phyloP scores from a whole-genome alignment of 768 basidiomycete species.

The Pisolithus marmoratus region DNA sequence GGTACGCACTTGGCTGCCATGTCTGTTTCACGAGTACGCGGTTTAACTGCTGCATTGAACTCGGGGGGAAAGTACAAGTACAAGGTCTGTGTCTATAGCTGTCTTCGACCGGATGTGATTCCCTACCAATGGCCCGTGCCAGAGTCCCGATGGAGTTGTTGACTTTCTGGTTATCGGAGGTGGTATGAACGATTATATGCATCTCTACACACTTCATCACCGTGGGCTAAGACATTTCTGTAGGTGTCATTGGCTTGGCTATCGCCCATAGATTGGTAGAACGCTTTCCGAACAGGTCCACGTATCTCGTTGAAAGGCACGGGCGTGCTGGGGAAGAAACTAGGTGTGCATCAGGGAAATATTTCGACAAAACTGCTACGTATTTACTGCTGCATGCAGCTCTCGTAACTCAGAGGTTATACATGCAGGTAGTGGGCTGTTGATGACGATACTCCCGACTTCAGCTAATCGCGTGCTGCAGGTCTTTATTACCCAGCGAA shows the following conservation, averaged over 20 bases:
- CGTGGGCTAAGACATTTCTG: background rate
- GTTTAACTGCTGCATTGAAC: constrained; percentile 58
- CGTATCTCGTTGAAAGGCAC: constrained; percentile 79
- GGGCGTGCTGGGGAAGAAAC: constrained; percentile 75
- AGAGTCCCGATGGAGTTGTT: constrained; percentile 65
- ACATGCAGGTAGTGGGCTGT: constrained; percentile 59
- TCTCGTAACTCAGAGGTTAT: constrained; percentile 95
- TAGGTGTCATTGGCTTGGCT: constrained; percentile 82
- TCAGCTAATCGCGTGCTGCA: constrained; percentile 18
- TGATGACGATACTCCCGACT: background rate
- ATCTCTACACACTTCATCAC: background rate
- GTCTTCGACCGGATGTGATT: background rate
- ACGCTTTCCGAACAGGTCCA: constrained; percentile 61
- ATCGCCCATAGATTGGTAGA: constrained; percentile 70
- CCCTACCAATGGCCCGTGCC: background rate
- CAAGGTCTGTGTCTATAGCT: constrained; percentile 40
- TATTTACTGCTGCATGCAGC: constrained; percentile 32
- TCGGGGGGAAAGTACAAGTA: constrained; percentile 51
- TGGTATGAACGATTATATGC: constrained; percentile 37
- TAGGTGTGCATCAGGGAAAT: constrained; percentile 42
- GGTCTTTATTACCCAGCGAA: constrained; percentile 80
- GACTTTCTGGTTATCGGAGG: constrained; percentile 89
- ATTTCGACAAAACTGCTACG: background rate
- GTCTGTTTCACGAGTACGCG: constrained; percentile 35
- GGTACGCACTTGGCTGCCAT: constrained; percentile 7